Base-by-base conservation (phyloP, 1,139 yeast species). In the Yamadazyma sp. region DNA sequence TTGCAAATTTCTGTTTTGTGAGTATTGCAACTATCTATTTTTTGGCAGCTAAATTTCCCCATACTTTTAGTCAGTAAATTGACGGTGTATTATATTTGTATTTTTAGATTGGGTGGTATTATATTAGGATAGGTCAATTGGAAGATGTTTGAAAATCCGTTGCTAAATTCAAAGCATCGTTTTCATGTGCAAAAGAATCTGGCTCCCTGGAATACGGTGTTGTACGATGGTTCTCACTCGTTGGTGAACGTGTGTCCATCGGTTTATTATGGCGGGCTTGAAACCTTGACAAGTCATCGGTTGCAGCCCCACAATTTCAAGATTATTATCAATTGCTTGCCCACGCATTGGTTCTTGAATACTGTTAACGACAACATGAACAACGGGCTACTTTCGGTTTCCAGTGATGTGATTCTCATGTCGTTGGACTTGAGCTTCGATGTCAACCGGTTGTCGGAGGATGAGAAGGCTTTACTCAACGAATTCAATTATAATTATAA, bases 271-370 rank as follows among this genome's bases (percentile, higher is more conserved):
- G 50, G 49, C 5, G 37, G 38, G 14, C 22, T 39, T 4, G 33
- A 42, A 20, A 14, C 35, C 29, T 34, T 48, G 5, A 36, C 32
- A 13, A 39, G 39, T 18, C 43, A 40, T n/a, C 12, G 57, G 43
- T 41, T 66, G 18, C 43, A 46, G n/a, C 44, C 52, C 18, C 48
- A 57, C 38, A 61, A 64, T 38, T 59, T 67, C 39, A 69, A 70
- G 48, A 63, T 71, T 17, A 56, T 71, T 29, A 61, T 71, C 40
- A 71, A 69, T 50, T 70, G 76, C 43, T 62, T 67, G 2, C 54
- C 64, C 18, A 69, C 76, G 1, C 46, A 52, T 38, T 50, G 48
- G 22, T 70, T 70, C 42, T 44, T 60, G 22, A 51, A 50, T 18
- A 46, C 50, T n/a, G 44, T 66, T 24, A 53, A 58, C 15, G 29